Conservation (phyloP, 371 early-diverging fungal genomes). For the Apophysomyces elegans region DNA sequence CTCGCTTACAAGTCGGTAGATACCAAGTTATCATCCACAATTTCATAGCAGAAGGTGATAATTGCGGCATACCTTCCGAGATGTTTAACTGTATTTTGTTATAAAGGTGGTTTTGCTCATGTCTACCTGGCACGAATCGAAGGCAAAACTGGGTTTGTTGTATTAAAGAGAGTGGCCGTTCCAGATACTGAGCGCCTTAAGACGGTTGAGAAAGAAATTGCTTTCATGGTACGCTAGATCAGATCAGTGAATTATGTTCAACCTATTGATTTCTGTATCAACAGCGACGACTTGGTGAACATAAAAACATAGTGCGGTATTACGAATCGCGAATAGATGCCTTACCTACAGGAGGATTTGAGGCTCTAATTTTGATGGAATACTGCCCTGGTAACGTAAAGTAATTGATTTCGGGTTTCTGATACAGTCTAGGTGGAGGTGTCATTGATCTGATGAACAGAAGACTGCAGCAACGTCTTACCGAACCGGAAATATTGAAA, state of each 20-base stretch:
- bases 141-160: conserved; percentile 58
- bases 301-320: conserved; percentile 83
- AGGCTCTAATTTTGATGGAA: conserved; percentile 89
- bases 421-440: conserved; percentile 65
- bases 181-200: conserved; percentile 70
- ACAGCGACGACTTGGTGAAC: conserved; percentile 74
- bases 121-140: conserved; percentile 80
- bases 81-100: conserved; percentile 12
- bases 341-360: conserved; percentile 68
- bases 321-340: conserved; percentile 73
- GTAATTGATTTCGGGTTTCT: neutral
- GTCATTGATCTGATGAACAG: conserved; percentile 90
- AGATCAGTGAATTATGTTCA: neutral
- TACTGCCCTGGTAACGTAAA: conserved; percentile 74
- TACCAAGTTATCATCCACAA: conserved; percentile 59
- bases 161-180: conserved; percentile 80
- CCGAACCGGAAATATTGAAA: conserved; percentile 81
- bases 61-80: neutral
- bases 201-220: conserved; percentile 74
- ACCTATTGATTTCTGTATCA: neutral
- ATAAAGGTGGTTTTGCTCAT: conserved; percentile 82
- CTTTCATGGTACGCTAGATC: conserved; percentile 66
- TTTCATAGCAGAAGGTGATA: conserved; percentile 53
- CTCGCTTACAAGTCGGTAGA: conserved; percentile 54
- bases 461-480: conserved; percentile 69